These are phyloP conservation scores for Monosporozyma servazzii DNA, from an alignment of 805 yeast genomes.

Conservation along the genomic window DNA sequence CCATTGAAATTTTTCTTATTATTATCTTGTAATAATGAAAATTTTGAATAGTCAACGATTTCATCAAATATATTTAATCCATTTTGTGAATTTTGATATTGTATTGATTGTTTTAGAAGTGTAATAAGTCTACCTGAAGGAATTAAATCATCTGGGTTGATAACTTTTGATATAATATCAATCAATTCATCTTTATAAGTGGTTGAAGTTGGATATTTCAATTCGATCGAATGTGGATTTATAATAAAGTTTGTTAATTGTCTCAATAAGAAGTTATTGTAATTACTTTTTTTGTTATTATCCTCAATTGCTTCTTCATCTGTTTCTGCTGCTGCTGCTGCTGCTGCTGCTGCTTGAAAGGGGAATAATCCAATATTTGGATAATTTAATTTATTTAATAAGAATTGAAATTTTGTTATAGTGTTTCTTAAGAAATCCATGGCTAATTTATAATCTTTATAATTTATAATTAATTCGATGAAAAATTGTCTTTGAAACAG, in stretches of 20 bases:
- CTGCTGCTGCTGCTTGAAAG: too few species aligned
- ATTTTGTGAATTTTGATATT: constrained; percentile 35
- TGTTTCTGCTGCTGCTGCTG: too few species aligned
- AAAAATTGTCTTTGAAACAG: constrained; percentile 23
- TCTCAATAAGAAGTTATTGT: constrained; percentile 12
- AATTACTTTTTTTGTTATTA: too few species aligned
- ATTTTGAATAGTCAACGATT: constrained; percentile 8
- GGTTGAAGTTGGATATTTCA: background rate
- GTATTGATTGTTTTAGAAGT: constrained; percentile 42
- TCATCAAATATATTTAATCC: constrained; percentile 27
- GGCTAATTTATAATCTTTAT: constrained; percentile 12
- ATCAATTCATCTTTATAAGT: constrained; percentile 31
- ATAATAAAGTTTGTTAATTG: constrained; percentile 28
- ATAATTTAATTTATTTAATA: background rate
- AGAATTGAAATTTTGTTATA: constrained; percentile 12
- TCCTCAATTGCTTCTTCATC: too few species aligned
- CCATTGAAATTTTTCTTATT: constrained; percentile 7
- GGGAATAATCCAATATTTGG: background rate
- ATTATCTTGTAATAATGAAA: constrained; percentile 11
- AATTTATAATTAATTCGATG: constrained; percentile 19
- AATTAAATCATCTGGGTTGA: constrained; percentile 45
- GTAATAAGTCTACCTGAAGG: constrained; percentile 45
- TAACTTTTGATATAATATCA: constrained; percentile 35
- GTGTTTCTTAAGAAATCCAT: constrained; percentile 21
- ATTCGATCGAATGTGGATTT: constrained; percentile 7